phyloP scores from a whole-genome alignment of 257 asterid species.

The Scutellaria minor region DNA sequence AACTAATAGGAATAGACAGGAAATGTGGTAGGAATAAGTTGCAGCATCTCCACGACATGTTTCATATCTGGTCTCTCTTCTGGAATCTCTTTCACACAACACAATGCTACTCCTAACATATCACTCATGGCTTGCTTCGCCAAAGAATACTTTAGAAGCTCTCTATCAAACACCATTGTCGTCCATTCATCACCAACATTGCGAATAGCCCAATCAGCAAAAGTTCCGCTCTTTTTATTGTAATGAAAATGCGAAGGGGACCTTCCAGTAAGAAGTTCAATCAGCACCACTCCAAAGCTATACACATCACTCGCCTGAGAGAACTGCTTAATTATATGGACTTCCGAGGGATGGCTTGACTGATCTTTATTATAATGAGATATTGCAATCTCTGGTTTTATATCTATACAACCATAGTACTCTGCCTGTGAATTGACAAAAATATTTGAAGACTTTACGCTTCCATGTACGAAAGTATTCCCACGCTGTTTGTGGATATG shows the following conservation, averaged over 20 bases:
- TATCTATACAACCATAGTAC: background rate
- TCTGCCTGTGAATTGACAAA: background rate
- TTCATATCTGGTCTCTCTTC: too few relatives aligned
- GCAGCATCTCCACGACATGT: too few relatives aligned
- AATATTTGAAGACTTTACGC: background rate
- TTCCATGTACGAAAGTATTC: background rate
- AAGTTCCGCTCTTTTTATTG: too few relatives aligned
- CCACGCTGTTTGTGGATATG: background rate
- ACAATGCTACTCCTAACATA: too few relatives aligned
- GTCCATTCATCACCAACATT: background rate
- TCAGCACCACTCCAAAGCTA: background rate
- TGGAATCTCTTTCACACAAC: too few relatives aligned
- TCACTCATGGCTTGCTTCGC: too few relatives aligned
- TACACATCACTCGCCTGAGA: background rate
- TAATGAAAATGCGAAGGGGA: background rate
- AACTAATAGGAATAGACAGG: too few relatives aligned
- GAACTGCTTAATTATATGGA: background rate
- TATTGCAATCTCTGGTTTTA: background rate
- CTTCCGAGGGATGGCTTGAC: background rate
- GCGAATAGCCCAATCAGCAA: too few relatives aligned
- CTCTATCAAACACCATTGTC: too few relatives aligned
- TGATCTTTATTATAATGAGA: background rate
- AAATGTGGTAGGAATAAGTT: too few relatives aligned
- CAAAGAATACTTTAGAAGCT: too few relatives aligned
- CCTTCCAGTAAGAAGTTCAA: conserved; percentile 6